Evolutionary conservation across 192 early-diverging fungal genomes (phyloP).

Genomic region (Backusella macrospora): DNA sequence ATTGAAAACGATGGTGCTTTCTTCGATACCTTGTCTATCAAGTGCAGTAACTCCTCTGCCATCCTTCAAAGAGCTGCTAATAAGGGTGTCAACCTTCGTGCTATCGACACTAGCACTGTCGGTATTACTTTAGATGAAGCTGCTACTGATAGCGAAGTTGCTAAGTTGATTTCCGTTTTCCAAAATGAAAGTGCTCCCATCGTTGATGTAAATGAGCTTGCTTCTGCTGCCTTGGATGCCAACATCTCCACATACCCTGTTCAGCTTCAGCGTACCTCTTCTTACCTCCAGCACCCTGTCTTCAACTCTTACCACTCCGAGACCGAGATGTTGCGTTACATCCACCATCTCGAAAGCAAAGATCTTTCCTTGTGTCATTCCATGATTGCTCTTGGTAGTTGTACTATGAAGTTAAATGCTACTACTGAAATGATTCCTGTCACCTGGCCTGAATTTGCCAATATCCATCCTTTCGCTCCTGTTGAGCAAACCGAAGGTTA

Average conservation of each 20-base stretch:
- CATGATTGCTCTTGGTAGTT: conserved; percentile 98
- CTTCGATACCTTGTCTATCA: conserved; percentile 96
- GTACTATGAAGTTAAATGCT: conserved; percentile 99
- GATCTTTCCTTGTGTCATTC: conserved; percentile 98
- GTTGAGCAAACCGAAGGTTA: conserved; percentile 94
- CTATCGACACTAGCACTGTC: conserved; percentile 74
- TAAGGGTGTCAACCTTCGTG: conserved; percentile 86
- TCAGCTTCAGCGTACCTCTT: conserved; percentile 70
- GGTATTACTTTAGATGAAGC: conserved; percentile 95
- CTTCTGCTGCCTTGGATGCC: conserved; percentile 49
- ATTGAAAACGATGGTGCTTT: conserved; percentile 79
- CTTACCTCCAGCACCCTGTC: conserved; percentile 87
- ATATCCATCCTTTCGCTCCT: conserved; percentile 97
- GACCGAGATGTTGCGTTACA: conserved; percentile 98
- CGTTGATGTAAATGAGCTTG: conserved; percentile 51
- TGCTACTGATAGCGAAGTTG: conserved; percentile 80
- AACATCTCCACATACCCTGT: conserved; percentile 56
- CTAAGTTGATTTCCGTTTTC: conserved; percentile 80
- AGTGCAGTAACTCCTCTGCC: conserved; percentile 64
- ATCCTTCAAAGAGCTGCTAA: conserved; percentile 75
- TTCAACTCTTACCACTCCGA: conserved; percentile 98
- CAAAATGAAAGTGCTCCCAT: conserved; percentile 59
- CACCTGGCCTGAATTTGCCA: conserved; percentile 96
- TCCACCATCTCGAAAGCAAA: conserved; percentile 93
- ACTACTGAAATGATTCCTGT: conserved; percentile 99